These are phyloP conservation scores for Camellia granthamiana DNA, from an alignment of 148 eudicot species.

Conservation along the genomic window DNA sequence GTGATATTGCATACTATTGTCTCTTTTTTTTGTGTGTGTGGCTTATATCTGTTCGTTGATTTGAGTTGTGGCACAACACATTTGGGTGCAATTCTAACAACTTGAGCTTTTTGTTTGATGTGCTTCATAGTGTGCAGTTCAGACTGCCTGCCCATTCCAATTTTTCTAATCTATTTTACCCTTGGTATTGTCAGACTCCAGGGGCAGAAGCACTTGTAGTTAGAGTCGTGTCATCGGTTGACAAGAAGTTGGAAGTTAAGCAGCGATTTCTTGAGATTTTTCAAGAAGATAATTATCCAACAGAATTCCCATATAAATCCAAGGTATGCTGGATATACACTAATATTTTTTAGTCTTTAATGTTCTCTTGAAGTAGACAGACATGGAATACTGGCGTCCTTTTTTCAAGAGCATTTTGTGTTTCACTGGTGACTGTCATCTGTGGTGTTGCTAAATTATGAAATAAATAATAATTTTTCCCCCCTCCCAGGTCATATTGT, in stretches of 20 bases:
- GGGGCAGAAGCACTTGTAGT: slow-evolving; percentile 92
- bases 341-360: neutral
- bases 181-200: slow-evolving; percentile 57
- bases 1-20: neutral
- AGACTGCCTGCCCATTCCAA: neutral
- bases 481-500: slow-evolving; percentile 66
- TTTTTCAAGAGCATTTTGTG: neutral
- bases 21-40: neutral
- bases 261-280: slow-evolving; percentile 88
- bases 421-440: slow-evolving; percentile 1
- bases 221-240: slow-evolving; percentile 96
- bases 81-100: neutral
- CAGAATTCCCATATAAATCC: slow-evolving; percentile 86
- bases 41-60: slow-evolving; percentile 1
- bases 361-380: neutral
- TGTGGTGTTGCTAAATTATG: neutral
- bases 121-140: slow-evolving; percentile 4
- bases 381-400: neutral
- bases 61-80: neutral
- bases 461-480: neutral
- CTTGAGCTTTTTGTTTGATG: neutral
- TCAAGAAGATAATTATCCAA: slow-evolving; percentile 77
- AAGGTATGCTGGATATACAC: slow-evolving; percentile 46
- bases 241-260: slow-evolving; percentile 94
- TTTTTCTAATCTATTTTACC: neutral